Percentiles rank a stretch among this genome's conserved stretches.
These are phyloP conservation scores for Eucalyptus cloeziana DNA, from an alignment of 345 rosid genomes.

Conservation along the genomic window DNA sequence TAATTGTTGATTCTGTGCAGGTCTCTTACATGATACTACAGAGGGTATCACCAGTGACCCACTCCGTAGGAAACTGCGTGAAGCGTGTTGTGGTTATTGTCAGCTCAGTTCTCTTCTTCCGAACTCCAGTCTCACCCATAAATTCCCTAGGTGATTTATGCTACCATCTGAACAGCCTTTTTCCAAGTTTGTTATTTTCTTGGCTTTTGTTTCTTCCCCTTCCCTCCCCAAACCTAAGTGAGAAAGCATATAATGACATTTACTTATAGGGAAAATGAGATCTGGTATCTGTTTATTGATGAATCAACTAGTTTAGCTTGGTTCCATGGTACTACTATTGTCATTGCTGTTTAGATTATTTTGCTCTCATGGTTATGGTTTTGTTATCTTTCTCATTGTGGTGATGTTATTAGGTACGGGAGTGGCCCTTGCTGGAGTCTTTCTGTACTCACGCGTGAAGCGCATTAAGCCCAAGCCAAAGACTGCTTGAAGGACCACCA, in stretches of 20 bases:
- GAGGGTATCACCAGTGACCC: constrained; percentile 47
- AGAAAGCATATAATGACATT: neutral
- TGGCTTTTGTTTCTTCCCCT: neutral
- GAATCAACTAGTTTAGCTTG: neutral
- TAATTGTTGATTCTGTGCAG: constrained; percentile 2
- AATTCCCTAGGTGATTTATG: constrained; percentile 25
- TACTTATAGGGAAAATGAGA: neutral
- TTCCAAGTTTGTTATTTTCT: neutral
- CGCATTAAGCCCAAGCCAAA: constrained; percentile 34
- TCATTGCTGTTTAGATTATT: neutral
- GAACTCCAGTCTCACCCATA: constrained; percentile 28
- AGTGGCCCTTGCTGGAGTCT: constrained; percentile 40
- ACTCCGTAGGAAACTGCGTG: constrained; percentile 43
- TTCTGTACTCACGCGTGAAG: constrained; percentile 38
- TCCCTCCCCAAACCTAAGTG: neutral
- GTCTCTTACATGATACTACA: constrained; percentile 43
- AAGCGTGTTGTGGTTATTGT: constrained; percentile 49
- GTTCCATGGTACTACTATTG: neutral
- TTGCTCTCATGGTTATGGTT: neutral
- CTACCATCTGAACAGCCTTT: neutral
- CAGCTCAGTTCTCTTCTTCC: constrained; percentile 39
- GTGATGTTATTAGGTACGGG: constrained; percentile 19
- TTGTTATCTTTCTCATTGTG: neutral
- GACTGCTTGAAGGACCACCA: constrained; percentile 8
- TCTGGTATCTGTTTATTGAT: neutral